These are phyloP conservation scores for Ampelomyces quisqualis DNA, from an alignment of 2,329 filamentous ascomycete genomes.

Conservation along the genomic window DNA sequence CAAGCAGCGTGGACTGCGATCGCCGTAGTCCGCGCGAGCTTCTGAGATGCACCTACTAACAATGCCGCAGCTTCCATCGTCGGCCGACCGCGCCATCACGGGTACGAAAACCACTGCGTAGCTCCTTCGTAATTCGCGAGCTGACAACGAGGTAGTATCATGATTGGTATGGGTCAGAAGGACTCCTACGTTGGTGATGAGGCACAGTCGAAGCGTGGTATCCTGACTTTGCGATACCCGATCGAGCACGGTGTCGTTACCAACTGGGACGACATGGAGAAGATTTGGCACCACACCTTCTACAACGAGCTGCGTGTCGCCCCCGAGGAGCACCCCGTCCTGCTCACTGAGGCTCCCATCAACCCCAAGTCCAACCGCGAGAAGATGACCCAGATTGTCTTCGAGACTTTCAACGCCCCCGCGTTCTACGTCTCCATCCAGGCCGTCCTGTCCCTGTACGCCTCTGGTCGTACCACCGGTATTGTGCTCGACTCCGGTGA, in stretches of 20 bases:
- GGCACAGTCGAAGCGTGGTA: conserved; percentile 99
- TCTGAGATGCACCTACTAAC: conserved; percentile 31
- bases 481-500: conserved; percentile 99
- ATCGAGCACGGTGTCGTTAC: conserved; percentile 99
- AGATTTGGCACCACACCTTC: conserved; percentile 99
- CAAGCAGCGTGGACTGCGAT: conserved; percentile 14
- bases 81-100: conserved; percentile 99
- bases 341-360: conserved; percentile 98
- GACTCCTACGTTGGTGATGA: conserved; percentile 99
- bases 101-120: conserved; percentile 63
- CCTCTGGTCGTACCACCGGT: conserved; percentile 99
- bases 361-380: conserved; percentile 99
- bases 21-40: conserved; percentile 2
- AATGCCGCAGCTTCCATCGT: conserved; percentile 83
- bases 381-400: conserved; percentile 99
- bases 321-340: conserved; percentile 98
- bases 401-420: conserved; percentile 99
- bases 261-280: conserved; percentile 99
- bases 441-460: conserved; percentile 98
- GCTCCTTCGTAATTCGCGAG: conserved; percentile 25
- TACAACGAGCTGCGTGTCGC: conserved; percentile 99
- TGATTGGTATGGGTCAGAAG: conserved; percentile 99
- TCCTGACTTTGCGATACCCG: conserved; percentile 97
- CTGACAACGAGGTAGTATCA: conserved; percentile 72
- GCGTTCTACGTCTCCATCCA: conserved; percentile 99